Evolutionary conservation across 1,139 yeast genomes (phyloP), one percentile per base, ranked within the genome.

Genomic region (Suhomyces taliae): DNA sequence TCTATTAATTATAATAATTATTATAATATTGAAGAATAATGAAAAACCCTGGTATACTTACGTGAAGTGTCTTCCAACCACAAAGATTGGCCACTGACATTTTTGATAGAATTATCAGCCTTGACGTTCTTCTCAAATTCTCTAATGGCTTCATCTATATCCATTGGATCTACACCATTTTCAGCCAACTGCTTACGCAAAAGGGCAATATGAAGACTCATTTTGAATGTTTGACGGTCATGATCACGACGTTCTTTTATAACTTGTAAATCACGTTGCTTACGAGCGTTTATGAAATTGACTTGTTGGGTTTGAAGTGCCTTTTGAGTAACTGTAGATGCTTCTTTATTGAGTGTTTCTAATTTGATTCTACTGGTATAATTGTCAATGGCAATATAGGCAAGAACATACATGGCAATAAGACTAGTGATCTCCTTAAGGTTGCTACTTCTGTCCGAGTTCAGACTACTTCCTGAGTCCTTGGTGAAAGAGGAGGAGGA

Each of bases 161-260:
- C 70, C 11, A 68, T 65, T 2, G 90, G 88, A n/a, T 72, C 74
- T 8, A 74, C 52, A 0, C 85, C 85, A 6, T 63, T 56, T 8
- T 82, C 85, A 6, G 62, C 51, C 46, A 85, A 66, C 59, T 84
- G 89, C 54, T 81, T 73, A 44, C 87, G 68, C 36, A 85, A 66
- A 58, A 84, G 64, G 1, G 87, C 88, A 37, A 85, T 72, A 58
- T 85, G 90, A 57, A 83, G 65, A 8, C 80, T 74, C 85, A 84
- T 78, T 59, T 79, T 81, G 71, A 76, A 78, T 56, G 74, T 74
- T 46, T 86, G 72, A 54, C 76, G 80, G 40, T 76, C 79, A 39
- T 61, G 65, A 41, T 69, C 77, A 57, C 69, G 72, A 46, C 79
- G 67, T 61, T 77, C 85, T 57, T 72, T 75, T 51, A 76, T 58